phyloP scores from a whole-genome alignment of 2,329 filamentous ascomycete species.

The Fusarium continuum region DNA sequence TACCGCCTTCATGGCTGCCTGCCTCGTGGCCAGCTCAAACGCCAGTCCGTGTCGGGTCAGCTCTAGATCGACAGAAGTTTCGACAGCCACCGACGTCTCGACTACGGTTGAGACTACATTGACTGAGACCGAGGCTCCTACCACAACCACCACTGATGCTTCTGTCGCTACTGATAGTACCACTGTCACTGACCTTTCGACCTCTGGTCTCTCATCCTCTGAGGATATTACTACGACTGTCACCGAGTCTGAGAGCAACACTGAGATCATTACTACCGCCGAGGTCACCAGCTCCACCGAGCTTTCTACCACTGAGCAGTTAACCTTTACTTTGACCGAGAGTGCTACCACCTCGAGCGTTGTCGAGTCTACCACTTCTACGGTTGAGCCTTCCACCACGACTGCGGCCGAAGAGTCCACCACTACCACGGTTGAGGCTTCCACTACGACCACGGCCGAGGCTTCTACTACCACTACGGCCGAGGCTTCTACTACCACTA shows the following conservation, averaged over 20 bases:
- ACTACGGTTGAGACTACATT: not conserved
- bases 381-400: too few species aligned
- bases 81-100: accelerated
- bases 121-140: not conserved
- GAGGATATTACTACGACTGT: not conserved
- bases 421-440: too few species aligned
- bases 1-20: not conserved
- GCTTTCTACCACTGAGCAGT: not conserved
- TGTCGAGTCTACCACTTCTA: too few species aligned
- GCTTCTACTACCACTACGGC: too few species aligned
- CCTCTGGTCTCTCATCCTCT: too few species aligned
- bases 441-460: too few species aligned
- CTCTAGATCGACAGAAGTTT: not conserved
- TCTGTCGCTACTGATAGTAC: not conserved
- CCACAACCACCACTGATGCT: not conserved
- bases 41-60: not conserved
- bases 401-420: too few species aligned
- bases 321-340: too few species aligned
- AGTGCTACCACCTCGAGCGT: too few species aligned
- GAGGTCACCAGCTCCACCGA: not conserved
- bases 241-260: not conserved
- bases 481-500: too few species aligned
- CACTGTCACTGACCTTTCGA: too few species aligned
- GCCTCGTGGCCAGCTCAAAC: not conserved
- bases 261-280: not conserved